phyloP scores from a whole-genome alignment of 441 rosid species.

The Capsella rubella region DNA sequence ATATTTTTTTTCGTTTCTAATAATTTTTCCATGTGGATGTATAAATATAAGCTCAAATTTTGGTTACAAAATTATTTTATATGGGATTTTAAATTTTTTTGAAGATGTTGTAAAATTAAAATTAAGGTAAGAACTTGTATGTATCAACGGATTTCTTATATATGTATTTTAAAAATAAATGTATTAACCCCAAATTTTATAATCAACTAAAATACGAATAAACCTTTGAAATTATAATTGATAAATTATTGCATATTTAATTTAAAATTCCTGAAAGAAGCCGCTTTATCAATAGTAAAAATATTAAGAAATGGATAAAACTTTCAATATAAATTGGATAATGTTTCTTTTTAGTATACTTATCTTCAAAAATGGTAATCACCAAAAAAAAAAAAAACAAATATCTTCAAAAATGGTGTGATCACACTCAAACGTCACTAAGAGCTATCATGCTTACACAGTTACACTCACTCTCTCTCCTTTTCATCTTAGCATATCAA shows the following conservation, averaged over 20 bases:
- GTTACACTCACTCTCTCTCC: not conserved
- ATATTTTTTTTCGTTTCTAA: not conserved
- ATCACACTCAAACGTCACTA: constrained; percentile 35
- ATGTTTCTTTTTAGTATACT: constrained; percentile 16
- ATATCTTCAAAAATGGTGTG: constrained; percentile 28
- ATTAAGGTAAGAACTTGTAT: no score
- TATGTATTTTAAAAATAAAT: no score
- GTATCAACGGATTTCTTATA: no score
- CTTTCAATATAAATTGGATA: not conserved
- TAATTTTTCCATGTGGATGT: not conserved
- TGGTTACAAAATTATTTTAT: not conserved
- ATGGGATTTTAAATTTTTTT: not conserved
- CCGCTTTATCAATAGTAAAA: not conserved
- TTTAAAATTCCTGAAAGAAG: constrained; percentile 1
- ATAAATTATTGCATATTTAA: not conserved
- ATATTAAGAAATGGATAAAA: constrained; percentile 1
- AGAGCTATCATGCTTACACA: constrained; percentile 6
- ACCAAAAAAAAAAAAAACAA: no score
- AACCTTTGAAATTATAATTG: no score
- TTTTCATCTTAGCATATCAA: not conserved
- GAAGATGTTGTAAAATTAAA: not conserved
- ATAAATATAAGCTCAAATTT: not conserved
- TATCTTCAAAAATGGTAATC: constrained; percentile 24
- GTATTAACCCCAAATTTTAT: not conserved
- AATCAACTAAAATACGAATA: not conserved